Base-by-base conservation (phyloP, 148 eudicot species). In the Cornus controversa region DNA sequence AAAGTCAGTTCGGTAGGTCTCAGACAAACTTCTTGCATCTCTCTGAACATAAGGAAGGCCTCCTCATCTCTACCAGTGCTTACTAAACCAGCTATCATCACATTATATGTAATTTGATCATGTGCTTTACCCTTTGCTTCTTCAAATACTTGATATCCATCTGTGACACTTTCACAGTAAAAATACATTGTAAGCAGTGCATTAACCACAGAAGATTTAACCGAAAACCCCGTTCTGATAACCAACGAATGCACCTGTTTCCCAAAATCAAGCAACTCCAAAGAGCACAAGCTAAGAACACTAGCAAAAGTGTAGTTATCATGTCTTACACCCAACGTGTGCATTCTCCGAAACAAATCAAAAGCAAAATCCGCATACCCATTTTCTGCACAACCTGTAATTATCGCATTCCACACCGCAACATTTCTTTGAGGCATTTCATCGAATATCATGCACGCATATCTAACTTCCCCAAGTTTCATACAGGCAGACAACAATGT, bases 291-390 rank as follows among this genome's bases (percentile, higher is more conserved):
- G 80, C 91, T 90, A 66, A 94, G 87, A 53, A 94, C 83, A 78
- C 93, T 77, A 80, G 97, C 94, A 82, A 89, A 88, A 8, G 90
- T 87, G 73, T 90, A 94, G 66, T 82, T 82, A 83, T 94, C 95
- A 77, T 80, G 92, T 71, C 86, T 75, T 58, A 92, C 85, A 75
- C 93, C 88, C 74, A 84, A 58, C 10, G 50, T 10, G 50, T 81
- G 90, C 98, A 92, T 92, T 74, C 67, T 86, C 67, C 72, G 78
- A 69, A 92, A 94, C 81, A 90, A 80, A 71, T 73, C 82, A 57
- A 94, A 87, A 1, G 84, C 94, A 79, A 82, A 40, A 42, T 66
- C 77, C 0, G 65, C 34, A 64, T 71, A 18, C 53, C 90, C 93
- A 79, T 75, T 86, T 27, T 89, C 89, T 0, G 83, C 84, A 71